These are phyloP conservation scores for Jackrogersella multiformis DNA, from an alignment of 495 filamentous ascomycete genomes.

Conservation along the genomic window DNA sequence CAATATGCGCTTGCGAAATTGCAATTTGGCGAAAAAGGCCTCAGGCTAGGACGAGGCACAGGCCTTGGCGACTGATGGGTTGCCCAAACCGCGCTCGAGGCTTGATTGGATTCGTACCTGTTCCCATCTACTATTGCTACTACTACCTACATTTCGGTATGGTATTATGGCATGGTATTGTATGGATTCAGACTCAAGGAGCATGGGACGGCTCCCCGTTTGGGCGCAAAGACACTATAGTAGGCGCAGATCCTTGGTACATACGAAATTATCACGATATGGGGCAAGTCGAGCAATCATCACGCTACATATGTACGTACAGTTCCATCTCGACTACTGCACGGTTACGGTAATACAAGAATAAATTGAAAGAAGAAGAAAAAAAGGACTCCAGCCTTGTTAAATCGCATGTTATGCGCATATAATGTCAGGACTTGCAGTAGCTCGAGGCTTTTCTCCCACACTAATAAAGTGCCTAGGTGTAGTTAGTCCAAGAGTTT, in stretches of 20 bases:
- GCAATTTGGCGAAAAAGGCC: constrained; percentile 17
- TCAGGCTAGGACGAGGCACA: constrained; percentile 3
- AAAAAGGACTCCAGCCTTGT: constrained; percentile 4
- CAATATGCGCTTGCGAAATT: constrained; percentile 30
- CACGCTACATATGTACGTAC: constrained; percentile 17
- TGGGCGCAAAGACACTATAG: constrained; percentile 32
- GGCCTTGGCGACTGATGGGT: constrained; percentile 14
- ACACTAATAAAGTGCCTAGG: neutral
- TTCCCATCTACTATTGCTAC: neutral
- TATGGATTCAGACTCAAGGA: constrained; percentile 15
- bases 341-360: constrained; percentile 20
- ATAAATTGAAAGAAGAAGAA: neutral
- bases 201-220: constrained; percentile 20
- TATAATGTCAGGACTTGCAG: constrained; percentile 11
- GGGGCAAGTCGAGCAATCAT: constrained; percentile 10
- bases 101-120: constrained; percentile 19
- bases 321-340: constrained; percentile 18
- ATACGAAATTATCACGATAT: constrained; percentile 30
- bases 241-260: constrained; percentile 37
- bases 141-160: neutral
- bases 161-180: neutral
- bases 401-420: constrained; percentile 1
- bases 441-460: constrained; percentile 17
- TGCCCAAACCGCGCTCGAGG: constrained; percentile 22
- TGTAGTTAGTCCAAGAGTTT: neutral